Base-by-base conservation (phyloP, 306 rosid species). In the Carpinus viminea region DNA sequence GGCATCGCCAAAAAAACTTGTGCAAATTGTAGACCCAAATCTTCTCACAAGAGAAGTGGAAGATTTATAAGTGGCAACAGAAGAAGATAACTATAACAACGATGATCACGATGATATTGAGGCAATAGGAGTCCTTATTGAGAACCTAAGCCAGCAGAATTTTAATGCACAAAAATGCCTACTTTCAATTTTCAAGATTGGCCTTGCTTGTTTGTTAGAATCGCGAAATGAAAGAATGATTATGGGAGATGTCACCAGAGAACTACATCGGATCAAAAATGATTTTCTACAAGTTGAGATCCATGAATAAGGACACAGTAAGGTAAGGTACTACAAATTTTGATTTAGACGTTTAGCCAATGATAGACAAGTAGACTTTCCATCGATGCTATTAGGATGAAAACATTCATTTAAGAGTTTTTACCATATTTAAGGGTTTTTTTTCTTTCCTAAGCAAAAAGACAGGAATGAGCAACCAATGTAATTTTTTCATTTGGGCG, bases 131-230 rank as follows among this genome's bases (percentile, higher is more conserved):
- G 24, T 31, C 10, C 11, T 13, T n/a, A 56, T 8, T 38, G 70
- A 61, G 36, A 79, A 52, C n/a, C 20, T 0, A 12, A 17, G 56
- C 31, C 72, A 66, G 62, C 68, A 68, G 64, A 52, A 34, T 21
- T 15, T 60, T 4, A 52, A 79, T 7, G 3, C 18, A 68, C 47
- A 59, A 2, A 61, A 82, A 45, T 43, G 47, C 38, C 12, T 17
- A 15, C 17, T 75, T 47, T 43, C 47, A 43, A 2, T 55, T 17
- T 72, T 74, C 11, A 18, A 55, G 34, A 72, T 82, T 31, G 87
- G 88, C 12, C 78, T 87, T 31, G 78, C 82, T 1, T 85, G 85
- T 56, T 74, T 87, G 0, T 60, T 18, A 12, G 80, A 75, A 41
- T 78, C 76, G 3, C 78, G 84, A 2, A 80, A 55, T 34, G 75